Evolutionary conservation across 352 stramenopile species (phyloP).

Genomic region (Phytophthora sp.): DNA sequence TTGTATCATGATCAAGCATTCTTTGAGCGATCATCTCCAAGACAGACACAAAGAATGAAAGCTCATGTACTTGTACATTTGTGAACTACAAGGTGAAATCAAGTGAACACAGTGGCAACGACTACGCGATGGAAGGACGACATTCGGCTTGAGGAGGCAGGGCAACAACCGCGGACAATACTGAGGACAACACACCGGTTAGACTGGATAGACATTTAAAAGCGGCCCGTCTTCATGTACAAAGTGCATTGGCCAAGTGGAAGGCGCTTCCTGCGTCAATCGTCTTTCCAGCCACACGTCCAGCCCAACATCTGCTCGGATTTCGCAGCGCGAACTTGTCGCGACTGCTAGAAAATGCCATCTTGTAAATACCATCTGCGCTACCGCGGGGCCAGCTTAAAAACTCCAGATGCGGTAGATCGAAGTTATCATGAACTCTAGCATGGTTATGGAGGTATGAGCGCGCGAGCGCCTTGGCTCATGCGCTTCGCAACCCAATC

Average conservation of each 20-base stretch:
- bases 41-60: no score
- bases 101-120: neutral
- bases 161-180: slow-evolving; percentile 2
- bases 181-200: neutral
- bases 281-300: slow-evolving; percentile 2
- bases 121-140: slow-evolving; percentile 2
- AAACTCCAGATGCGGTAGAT: no score
- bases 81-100: no score
- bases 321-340: slow-evolving; percentile 18
- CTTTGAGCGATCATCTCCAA: no score
- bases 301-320: slow-evolving; percentile 9
- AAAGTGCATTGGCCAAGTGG: slow-evolving; percentile 2
- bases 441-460: no score
- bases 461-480: no score
- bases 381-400: no score
- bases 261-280: neutral
- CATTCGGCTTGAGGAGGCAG: slow-evolving; percentile 6
- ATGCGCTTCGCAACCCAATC: no score
- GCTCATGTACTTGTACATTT: no score
- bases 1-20: no score
- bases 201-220: slow-evolving; percentile 17
- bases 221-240: neutral
- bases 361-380: no score
- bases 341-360: neutral
- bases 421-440: no score